Base-by-base conservation (phyloP, 2,329 filamentous ascomycete genomes). In the Endocalyx cinctus region DNA sequence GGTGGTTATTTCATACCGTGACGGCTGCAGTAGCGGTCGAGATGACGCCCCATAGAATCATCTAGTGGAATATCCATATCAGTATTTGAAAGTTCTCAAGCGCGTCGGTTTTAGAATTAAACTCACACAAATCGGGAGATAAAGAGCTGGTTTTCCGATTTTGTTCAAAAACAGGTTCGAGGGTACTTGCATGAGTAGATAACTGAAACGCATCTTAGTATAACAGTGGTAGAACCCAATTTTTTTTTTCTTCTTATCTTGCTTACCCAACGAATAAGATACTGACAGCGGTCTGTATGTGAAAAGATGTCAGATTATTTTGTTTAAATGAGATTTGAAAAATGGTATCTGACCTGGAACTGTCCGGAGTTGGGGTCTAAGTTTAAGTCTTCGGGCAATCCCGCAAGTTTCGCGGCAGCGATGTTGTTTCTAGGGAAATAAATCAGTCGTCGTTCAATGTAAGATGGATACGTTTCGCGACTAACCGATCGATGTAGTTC, bases 391-490 rank as follows among this genome's bases (percentile, higher is more conserved):
- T 52, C 46, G 15, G 62, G 58, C 15, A 64, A 55, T 5, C 72
- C 72, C 2, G 67, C 71, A 5, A 79, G 52, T 42, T 67, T 64
- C 4, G 72, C 74, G 17, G 63, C 62, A 3, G 73, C 73, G 35
- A 79, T 76, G 36, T 77, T 77, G 47, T 77, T 77, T 26, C 70
- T 63, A 36, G 11, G n/a, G n/a, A n/a, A 12, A 1, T 17, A 14
- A 4, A 14, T 50, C 42, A 51, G 39, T n/a, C n/a, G n/a, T n/a
- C n/a, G n/a, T n/a, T n/a, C n/a, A n/a, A n/a, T n/a, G n/a, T n/a
- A n/a, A n/a, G n/a, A n/a, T n/a, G n/a, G n/a, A n/a, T n/a, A n/a
- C n/a, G 17, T 11, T n/a, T 17, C 8, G 27, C 4, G 22, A 37
- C 47, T 38, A 17, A 50, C 47, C 48, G 47, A 26, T 50, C 46